phyloP scores from a whole-genome alignment of 2,329 filamentous ascomycete species.

The Pseudogymnoascus sp. region DNA sequence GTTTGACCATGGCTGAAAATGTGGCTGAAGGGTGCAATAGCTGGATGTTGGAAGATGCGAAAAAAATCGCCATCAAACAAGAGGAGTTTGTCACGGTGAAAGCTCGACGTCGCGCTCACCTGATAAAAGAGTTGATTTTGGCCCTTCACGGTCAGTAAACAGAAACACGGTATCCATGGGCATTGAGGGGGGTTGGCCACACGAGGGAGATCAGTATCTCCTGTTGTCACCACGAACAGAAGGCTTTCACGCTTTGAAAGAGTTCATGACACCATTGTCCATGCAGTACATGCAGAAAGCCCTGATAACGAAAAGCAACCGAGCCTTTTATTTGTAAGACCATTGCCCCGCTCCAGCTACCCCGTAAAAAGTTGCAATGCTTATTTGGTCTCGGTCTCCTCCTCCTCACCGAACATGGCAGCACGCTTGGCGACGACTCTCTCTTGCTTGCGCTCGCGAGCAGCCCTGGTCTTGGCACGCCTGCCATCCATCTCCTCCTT shows the following conservation, averaged over 20 bases:
- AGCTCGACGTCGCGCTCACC: background rate
- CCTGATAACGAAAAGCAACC: slow-evolving; percentile 27
- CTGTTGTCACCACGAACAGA: slow-evolving; percentile 6
- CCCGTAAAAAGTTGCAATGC: slow-evolving; percentile 13
- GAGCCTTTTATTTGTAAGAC: slow-evolving; percentile 24
- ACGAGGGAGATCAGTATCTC: slow-evolving; percentile 1
- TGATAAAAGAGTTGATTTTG: background rate
- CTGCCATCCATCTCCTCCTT: slow-evolving; percentile 99
- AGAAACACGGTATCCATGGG: background rate
- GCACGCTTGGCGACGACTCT: slow-evolving; percentile 85
- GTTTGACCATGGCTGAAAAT: background rate
- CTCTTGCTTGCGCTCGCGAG: slow-evolving; percentile 95
- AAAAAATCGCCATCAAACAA: background rate
- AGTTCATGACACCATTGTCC: slow-evolving; percentile 28
- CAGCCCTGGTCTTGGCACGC: slow-evolving; percentile 99
- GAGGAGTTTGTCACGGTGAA: background rate
- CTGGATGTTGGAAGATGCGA: background rate
- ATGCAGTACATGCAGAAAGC: slow-evolving; percentile 28
- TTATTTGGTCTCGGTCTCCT: slow-evolving; percentile 34
- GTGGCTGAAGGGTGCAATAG: background rate
- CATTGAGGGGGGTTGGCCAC: background rate
- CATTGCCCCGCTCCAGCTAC: slow-evolving; percentile 26
- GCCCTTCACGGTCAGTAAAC: slow-evolving; percentile 2
- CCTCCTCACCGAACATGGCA: slow-evolving; percentile 67
- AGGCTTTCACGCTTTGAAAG: slow-evolving; percentile 9